These are phyloP conservation scores for Cyberlindnera maritima DNA, from an alignment of 805 yeast species.

Conservation along the genomic window DNA sequence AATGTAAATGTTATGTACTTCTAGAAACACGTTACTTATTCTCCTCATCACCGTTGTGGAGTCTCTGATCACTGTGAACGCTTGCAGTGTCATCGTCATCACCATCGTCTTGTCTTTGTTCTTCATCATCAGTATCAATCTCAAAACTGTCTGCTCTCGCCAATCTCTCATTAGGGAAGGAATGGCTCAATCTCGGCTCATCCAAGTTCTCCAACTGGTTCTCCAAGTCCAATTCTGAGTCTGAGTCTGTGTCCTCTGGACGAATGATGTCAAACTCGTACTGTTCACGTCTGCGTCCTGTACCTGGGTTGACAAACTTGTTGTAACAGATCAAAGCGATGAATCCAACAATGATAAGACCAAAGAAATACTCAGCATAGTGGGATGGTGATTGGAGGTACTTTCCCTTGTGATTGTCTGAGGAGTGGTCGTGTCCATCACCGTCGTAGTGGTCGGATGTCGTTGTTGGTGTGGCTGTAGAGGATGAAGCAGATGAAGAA, in stretches of 20 bases:
- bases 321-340: conserved; percentile 41
- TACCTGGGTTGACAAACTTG: conserved; percentile 37
- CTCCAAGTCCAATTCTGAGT: conserved; percentile 74
- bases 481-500: conserved; percentile 4
- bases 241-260: conserved; percentile 59
- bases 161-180: conserved; percentile 9
- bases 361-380: conserved; percentile 60
- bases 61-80: conserved; percentile 2
- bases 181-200: conserved; percentile 6
- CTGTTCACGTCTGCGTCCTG: conserved; percentile 40
- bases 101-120: neutral
- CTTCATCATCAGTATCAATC: conserved; percentile 23
- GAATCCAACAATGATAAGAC: conserved; percentile 58
- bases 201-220: conserved; percentile 46
- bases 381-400: conserved; percentile 39
- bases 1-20: too few species aligned
- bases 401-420: conserved; percentile 36
- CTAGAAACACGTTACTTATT: neutral
- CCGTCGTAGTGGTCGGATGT: conserved; percentile 13
- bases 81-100: neutral
- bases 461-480: conserved; percentile 13
- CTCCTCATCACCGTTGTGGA: neutral
- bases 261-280: conserved; percentile 31
- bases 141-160: conserved; percentile 23
- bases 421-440: conserved; percentile 29